Base-by-base conservation (phyloP, 192 early-diverging fungal genomes). In the Linnemannia schmuckeri region DNA sequence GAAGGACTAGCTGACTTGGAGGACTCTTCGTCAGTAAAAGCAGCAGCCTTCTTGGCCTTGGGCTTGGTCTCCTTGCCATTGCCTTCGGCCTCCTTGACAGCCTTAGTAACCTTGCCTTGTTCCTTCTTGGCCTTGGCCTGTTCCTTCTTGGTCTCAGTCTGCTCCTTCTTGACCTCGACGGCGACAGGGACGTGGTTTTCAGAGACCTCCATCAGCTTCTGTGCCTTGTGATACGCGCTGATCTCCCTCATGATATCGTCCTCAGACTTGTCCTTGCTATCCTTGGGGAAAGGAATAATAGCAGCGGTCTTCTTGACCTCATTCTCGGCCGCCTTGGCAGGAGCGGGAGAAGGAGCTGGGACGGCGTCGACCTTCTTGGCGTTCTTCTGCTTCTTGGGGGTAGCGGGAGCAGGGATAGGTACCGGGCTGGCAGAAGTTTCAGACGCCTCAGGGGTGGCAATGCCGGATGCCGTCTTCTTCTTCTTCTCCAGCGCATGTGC, bases 181-280 rank as follows among this genome's bases (percentile, higher is more conserved):
- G 40, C 55, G 24, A 54, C 70, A 30, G 5, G 24, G 3, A 72
- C 41, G 20, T 46, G 22, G 20, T 47, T 73, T 5, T 49, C 72
- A 18, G 72, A 20, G 13, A 30, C 46, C 27, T 73, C 22, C 24
- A 46, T 22, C 2, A 47, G 1, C 54, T 82, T 77, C 75, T 82
- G 71, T 38, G 68, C 54, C 55, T 71, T 70, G 44, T 68, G 46
- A 10, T 61, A 49, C 1, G 70, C 78, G 8, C 70, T 70, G 46
- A 82, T 66, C 47, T 57, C 69, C 68, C 71, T 82, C 80, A 82
- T 82, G 69, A 76, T 82, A 24, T 75, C 78, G 35, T 75, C 80
- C 66, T 81, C 74, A 18, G 57, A 17, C 38, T 40, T 46, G 20
- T 42, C 44, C 41, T 81, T 75, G 33, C n/a, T 42, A 22, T 82